Conservation (phyloP, 2,329 filamentous ascomycete species). For the Penicillium vulpinum region DNA sequence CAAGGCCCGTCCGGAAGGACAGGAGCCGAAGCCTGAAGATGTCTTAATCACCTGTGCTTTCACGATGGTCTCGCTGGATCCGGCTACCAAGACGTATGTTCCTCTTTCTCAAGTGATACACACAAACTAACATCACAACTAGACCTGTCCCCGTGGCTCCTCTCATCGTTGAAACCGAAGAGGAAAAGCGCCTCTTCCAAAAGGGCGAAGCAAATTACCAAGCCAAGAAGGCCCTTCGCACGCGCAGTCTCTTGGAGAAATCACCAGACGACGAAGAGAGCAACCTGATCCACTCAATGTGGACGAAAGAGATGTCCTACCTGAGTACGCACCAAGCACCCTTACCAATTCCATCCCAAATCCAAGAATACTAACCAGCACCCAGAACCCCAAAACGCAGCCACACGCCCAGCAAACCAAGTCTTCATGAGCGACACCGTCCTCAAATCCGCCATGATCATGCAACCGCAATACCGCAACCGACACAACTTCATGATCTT, state of each 20-base stretch:
- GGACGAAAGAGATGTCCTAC: slow-evolving; percentile 67
- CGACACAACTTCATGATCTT: slow-evolving; percentile 77
- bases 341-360: neutral
- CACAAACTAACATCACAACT: slow-evolving; percentile 9
- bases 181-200: slow-evolving; percentile 64
- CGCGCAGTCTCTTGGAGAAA: slow-evolving; percentile 62
- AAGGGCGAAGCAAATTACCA: slow-evolving; percentile 66
- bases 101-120: neutral
- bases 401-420: slow-evolving; percentile 58
- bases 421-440: slow-evolving; percentile 63
- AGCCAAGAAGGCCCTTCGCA: slow-evolving; percentile 64
- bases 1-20: slow-evolving; percentile 62
- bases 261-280: slow-evolving; percentile 71
- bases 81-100: slow-evolving; percentile 61
- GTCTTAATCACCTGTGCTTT: slow-evolving; percentile 71
- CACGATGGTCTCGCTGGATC: slow-evolving; percentile 75
- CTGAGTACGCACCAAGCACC: slow-evolving; percentile 45
- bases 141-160: slow-evolving; percentile 64
- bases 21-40: slow-evolving; percentile 58
- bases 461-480: slow-evolving; percentile 72
- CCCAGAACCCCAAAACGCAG: slow-evolving; percentile 55
- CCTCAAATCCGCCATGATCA: slow-evolving; percentile 68
- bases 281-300: slow-evolving; percentile 71
- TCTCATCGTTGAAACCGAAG: slow-evolving; percentile 61
- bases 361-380: slow-evolving; percentile 2